Evolutionary conservation across 2,329 filamentous ascomycete genomes (phyloP).

Genomic region (Cladophialophora yegresii): DNA sequence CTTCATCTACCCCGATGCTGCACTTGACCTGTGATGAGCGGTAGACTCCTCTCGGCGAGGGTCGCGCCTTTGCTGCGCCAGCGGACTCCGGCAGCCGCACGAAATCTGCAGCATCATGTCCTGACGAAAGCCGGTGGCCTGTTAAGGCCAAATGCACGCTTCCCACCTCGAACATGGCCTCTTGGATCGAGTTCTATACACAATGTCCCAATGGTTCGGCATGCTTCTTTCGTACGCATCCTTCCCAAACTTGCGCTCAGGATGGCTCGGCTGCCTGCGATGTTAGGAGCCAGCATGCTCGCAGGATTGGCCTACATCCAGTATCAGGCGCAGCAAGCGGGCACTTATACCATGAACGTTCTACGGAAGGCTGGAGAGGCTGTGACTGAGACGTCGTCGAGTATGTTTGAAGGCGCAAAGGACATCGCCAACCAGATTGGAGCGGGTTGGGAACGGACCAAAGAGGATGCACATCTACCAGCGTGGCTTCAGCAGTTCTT

Average conservation of each 20-base stretch:
- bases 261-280: conserved; percentile 80
- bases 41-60: conserved; percentile 74
- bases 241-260: conserved; percentile 90
- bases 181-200: conserved; percentile 76
- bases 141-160: conserved; percentile 64
- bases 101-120: conserved; percentile 61
- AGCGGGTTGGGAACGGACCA: conserved; percentile 80
- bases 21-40: conserved; percentile 57
- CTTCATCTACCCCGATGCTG: conserved; percentile 23
- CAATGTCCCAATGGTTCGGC: conserved; percentile 67
- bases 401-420: conserved; percentile 69
- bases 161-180: conserved; percentile 70
- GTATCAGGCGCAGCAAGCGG: conserved; percentile 87
- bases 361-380: conserved; percentile 72
- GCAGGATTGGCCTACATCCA: conserved; percentile 89
- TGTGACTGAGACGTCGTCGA: conserved; percentile 54
- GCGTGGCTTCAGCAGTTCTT: conserved; percentile 80
- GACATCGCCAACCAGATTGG: conserved; percentile 77
- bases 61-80: conserved; percentile 67
- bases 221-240: conserved; percentile 66
- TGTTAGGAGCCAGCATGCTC: conserved; percentile 86
- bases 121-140: conserved; percentile 67
- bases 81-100: conserved; percentile 47
- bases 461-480: conserved; percentile 69
- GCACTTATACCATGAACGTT: conserved; percentile 74